A percentile compares a stretch with the other conserved stretches of the same genome.
phyloP scores from a whole-genome alignment of 306 rosid genomes.

The Rosa lucieae region DNA sequence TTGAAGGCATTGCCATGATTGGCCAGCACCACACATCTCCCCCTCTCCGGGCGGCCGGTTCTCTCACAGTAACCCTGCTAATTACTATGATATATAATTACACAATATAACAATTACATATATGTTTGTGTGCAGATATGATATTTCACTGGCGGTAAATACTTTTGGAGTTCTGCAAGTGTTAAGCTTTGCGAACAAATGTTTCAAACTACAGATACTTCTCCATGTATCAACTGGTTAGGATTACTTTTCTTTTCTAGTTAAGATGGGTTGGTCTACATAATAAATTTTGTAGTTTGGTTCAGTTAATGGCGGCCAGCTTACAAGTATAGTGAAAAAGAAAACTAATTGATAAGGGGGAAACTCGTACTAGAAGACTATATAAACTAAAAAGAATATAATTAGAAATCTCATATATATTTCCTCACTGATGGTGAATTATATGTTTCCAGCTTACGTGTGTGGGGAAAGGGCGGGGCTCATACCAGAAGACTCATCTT shows the following conservation, averaged over 20 bases:
- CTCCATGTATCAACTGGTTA: slow-evolving; percentile 45
- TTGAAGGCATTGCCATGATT: no score
- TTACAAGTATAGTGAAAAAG: no score
- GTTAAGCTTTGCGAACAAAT: slow-evolving; percentile 27
- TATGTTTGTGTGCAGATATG: slow-evolving; percentile 25
- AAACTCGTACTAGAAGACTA: no score
- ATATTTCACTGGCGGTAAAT: slow-evolving; percentile 30
- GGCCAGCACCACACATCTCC: no score
- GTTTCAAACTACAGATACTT: slow-evolving; percentile 18
- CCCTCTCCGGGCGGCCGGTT: no score
- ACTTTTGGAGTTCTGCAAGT: slow-evolving; percentile 29
- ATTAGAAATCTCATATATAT: background rate
- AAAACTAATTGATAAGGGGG: no score
- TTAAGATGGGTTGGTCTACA: no score
- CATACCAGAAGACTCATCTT: slow-evolving; percentile 21
- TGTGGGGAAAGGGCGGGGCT: slow-evolving; percentile 21
- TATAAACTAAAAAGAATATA: no score
- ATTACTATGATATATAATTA: no score
- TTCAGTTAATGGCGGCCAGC: background rate
- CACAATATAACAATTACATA: background rate
- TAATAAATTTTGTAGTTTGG: no score
- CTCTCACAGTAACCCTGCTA: no score
- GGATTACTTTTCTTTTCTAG: background rate
- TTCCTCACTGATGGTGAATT: background rate
- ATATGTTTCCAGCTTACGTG: slow-evolving; percentile 34